Percentiles rank a stretch among this genome's conserved stretches.
These are phyloP conservation scores for Xylaria venustula DNA, from an alignment of 495 filamentous ascomycete genomes.

Conservation along the genomic window DNA sequence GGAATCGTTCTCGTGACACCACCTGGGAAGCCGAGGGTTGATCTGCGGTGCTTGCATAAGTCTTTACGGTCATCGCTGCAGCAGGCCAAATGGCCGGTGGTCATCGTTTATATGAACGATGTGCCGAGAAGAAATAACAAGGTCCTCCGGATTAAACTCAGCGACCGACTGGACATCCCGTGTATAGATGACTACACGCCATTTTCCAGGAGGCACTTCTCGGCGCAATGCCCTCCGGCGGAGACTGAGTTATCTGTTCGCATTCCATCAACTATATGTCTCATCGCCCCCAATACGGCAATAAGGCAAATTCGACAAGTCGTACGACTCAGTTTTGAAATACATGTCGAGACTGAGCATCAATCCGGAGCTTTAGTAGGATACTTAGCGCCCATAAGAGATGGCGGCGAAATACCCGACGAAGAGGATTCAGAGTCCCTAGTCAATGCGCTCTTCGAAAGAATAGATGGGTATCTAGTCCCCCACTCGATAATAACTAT, in stretches of 20 bases:
- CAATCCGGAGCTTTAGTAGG: not conserved
- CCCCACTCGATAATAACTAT: constrained; percentile 30
- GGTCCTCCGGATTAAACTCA: constrained; percentile 42
- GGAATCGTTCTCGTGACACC: constrained; percentile 40
- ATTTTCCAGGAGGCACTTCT: constrained; percentile 29
- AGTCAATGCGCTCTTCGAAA: not conserved
- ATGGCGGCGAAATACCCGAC: not conserved
- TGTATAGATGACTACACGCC: constrained; percentile 30
- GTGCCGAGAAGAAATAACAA: constrained; percentile 46
- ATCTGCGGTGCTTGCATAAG: constrained; percentile 37
- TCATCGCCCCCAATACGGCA: not conserved
- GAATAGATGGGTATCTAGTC: constrained; percentile 29
- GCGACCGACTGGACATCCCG: constrained; percentile 32
- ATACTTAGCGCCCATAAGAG: not conserved
- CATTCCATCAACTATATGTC: constrained; percentile 24
- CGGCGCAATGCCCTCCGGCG: constrained; percentile 36
- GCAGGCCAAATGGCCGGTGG: constrained; percentile 41
- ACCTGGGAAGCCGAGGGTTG: constrained; percentile 26
- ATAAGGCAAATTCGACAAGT: not conserved
- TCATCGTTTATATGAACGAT: constrained; percentile 44
- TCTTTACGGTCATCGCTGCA: constrained; percentile 32
- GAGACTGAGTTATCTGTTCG: constrained; percentile 29
- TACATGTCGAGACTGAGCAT: not conserved
- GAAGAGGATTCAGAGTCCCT: not conserved
- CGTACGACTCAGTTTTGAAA: not conserved